Evolutionary conservation across 2,329 filamentous ascomycete species (phyloP), one percentile per base, ranked within the genome.

Genomic region (Penicillium brevicompactum): DNA sequence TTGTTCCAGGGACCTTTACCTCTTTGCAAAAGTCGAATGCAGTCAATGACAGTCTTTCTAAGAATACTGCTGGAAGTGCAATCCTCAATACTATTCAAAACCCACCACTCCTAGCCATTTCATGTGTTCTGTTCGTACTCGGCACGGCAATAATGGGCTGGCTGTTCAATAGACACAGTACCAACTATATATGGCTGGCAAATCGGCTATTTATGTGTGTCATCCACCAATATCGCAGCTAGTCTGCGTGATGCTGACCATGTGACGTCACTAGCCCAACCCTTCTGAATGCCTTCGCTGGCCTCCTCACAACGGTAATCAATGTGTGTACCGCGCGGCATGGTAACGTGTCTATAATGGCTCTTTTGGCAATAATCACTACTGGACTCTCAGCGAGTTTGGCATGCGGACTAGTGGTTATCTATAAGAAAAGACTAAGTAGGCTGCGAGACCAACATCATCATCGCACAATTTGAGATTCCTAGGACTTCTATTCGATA

Each of bases 171-270:
- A 67, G 70, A 24, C 79, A 78, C 69, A 67, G 75, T 22, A 61
- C 67, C 14, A 84, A 84, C 60, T 83, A 83, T 53, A 74, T 83
- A n/a, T 84, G 80, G 82, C 70, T 84, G 21, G 71, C 82, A 8
- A 81, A 82, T 63, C 73, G 76, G 51, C 69, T 84, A 10, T 82
- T 83, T 59, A 54, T 82, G 54, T 75, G 61, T 32, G 68, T 65
- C 30, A 31, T 31, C 6, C 30, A 31, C 11, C 7, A 8, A 11
- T 8, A 31, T 31, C 30, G 30, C 30, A 31, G 30, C 30, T 31
- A 31, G 30, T 11, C 11, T 31, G 11, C 11, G 11, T 31, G 30
- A 46, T 53, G 16, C 38, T 38, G 18, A 31, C 7, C 6, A 11
- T 2, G 7, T 31, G 30, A 31, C 30, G 11, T 31, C 30, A 34